Base-by-base conservation (phyloP, 148 eudicot genomes). In the Spergularia marina region DNA sequence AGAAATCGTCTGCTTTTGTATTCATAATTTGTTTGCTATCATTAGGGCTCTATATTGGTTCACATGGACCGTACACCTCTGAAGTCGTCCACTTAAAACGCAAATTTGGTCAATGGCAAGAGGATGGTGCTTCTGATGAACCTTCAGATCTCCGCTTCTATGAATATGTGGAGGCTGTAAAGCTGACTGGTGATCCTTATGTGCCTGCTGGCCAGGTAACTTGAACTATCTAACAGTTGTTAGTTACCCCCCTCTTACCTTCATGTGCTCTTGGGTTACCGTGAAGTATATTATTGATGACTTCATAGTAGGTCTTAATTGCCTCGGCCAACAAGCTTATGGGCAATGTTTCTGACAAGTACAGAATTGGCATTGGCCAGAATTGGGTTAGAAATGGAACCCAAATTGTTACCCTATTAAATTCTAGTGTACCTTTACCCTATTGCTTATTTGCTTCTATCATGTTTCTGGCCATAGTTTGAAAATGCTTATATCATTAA, bases 191-290 rank as follows among this genome's bases (percentile, higher is more conserved):
- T 70, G 98, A 96, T 89, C 90, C 93, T 79, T 85, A 91, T 86
- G 94, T 91, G 57, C 99, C 99, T 74, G 98, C 98, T 75, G 99
- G 99, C 65, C 89, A 91, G 98, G 99, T 96, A 83, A 78, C 56
- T 44, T 49, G 55, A 16, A 41, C 66, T 67, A 30, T 65, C 54
- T 49, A 12, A 13, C 7, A 68, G 52, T 52, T 55, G 12, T 51
- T 65, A 12, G 10, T 30, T 30, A 68, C 20, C 4, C 56, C 36
- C 39, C 21, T 65, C 68, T 65, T 4, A 40, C 66, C 47, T 39
- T 47, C 44, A 11, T 7, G 39, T 17, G 67, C 25, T 72, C 20
- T 39, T 44, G 10, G 36, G 0, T 53, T 4, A 15, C 12, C 10
- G 18, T 51, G n/a, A 8, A 0, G 49, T 74, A 12, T 11, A 47